A percentile compares a stretch with the other conserved stretches of the same genome.
phyloP scores from a whole-genome alignment of 2,329 filamentous ascomycete genomes.

The Diaporthe capsici region DNA sequence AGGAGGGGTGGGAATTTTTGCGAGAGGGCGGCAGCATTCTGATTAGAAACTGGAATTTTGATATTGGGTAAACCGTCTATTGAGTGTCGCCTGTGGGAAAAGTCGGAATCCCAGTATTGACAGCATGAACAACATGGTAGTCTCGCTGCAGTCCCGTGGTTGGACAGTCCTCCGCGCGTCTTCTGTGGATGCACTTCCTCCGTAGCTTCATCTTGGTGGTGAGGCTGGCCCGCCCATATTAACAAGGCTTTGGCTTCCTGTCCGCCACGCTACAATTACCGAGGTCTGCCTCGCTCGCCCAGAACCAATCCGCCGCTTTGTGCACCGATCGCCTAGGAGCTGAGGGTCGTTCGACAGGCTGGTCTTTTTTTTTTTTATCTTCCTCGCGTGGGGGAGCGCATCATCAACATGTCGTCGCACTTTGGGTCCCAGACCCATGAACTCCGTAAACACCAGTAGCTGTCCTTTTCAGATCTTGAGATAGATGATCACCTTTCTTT shows the following conservation, averaged over 20 bases:
- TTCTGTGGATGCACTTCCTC: slow-evolving; percentile 18
- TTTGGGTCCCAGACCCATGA: slow-evolving; percentile 28
- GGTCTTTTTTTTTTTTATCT: background rate
- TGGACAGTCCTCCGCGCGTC: slow-evolving; percentile 18
- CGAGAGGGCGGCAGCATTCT: background rate
- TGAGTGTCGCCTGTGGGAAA: slow-evolving; percentile 37
- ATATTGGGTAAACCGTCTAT: slow-evolving; percentile 38
- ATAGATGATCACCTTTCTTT: slow-evolving; percentile 36
- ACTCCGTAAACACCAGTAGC: slow-evolving; percentile 39
- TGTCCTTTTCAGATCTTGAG: slow-evolving; percentile 40
- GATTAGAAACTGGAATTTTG: slow-evolving; percentile 35
- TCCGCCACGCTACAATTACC: slow-evolving; percentile 28
- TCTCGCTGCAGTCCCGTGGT: slow-evolving; percentile 21
- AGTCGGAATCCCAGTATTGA: slow-evolving; percentile 28
- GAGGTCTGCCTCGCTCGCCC: slow-evolving; percentile 13
- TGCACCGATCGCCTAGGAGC: slow-evolving; percentile 12
- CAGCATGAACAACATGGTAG: slow-evolving; percentile 33
- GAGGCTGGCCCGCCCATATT: slow-evolving; percentile 13
- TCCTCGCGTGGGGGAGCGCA: slow-evolving; percentile 8
- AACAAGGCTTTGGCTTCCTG: background rate
- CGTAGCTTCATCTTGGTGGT: slow-evolving; percentile 21
- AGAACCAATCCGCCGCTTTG: background rate
- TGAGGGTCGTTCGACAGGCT: slow-evolving; percentile 7
- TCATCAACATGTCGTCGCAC: slow-evolving; percentile 31
- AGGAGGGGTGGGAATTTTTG: background rate